A percentile compares a stretch with the other conserved stretches of the same genome.
Evolutionary conservation across 148 eudicot genomes (phyloP).

Genomic region (Heliamphora exappendiculata): DNA sequence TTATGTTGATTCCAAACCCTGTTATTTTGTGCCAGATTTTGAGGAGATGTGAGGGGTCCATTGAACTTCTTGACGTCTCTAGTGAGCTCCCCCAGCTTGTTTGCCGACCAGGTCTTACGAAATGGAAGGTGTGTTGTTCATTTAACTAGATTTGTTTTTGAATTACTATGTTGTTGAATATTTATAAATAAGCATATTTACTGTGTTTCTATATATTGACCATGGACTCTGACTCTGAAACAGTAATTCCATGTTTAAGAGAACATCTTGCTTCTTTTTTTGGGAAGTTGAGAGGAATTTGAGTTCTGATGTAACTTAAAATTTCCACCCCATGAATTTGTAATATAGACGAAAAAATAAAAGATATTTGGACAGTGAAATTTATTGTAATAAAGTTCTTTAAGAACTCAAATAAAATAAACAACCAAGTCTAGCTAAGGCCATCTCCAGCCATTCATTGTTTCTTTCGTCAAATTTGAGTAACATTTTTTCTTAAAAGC

Average conservation of each 20-base stretch:
- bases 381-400: background rate
- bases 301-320: background rate
- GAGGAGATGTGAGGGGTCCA: slow-evolving; percentile 68
- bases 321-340: background rate
- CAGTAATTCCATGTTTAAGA: background rate
- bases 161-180: background rate
- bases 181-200: background rate
- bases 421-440: background rate
- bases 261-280: background rate
- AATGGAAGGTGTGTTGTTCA: slow-evolving; percentile 68
- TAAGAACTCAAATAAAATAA: background rate
- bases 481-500: no score
- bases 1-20: background rate
- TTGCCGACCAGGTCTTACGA: slow-evolving; percentile 94
- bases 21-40: slow-evolving; percentile 39
- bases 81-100: slow-evolving; percentile 76
- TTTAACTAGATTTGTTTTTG: background rate
- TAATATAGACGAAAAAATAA: background rate
- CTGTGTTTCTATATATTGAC: background rate
- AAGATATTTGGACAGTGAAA: background rate
- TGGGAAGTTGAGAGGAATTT: background rate
- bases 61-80: slow-evolving; percentile 93
- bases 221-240: slow-evolving; percentile 8
- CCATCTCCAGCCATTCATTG: background rate
- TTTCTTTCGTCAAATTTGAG: background rate